Conservation (phyloP, 306 rosid genomes). For the Hippophae rhamnoides region DNA sequence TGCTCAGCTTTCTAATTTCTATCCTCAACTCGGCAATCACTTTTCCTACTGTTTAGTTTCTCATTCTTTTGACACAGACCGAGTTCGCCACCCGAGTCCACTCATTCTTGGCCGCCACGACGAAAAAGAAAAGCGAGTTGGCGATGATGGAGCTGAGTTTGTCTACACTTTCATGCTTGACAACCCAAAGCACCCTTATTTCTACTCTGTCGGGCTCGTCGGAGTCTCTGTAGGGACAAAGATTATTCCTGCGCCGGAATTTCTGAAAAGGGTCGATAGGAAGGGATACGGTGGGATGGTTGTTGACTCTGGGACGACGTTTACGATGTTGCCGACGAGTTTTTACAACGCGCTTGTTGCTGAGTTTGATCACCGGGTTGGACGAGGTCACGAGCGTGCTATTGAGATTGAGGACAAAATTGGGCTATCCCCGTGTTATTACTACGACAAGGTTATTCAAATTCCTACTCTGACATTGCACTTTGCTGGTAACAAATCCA, state of each 20-base stretch:
- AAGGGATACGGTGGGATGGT: constrained; percentile 70
- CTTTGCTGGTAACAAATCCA: constrained; percentile 54
- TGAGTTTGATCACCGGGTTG: constrained; percentile 59
- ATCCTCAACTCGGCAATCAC: constrained; percentile 65
- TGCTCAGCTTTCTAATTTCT: constrained; percentile 49
- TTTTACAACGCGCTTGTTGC: constrained; percentile 53
- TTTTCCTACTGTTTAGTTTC: constrained; percentile 85
- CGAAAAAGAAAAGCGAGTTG: constrained; percentile 17
- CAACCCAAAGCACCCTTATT: constrained; percentile 79
- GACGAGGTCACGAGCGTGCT: constrained; percentile 52
- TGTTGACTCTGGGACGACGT: constrained; percentile 90
- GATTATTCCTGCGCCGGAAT: constrained; percentile 49
- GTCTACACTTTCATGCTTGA: constrained; percentile 66
- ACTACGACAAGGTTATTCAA: constrained; percentile 20
- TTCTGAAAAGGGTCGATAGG: constrained; percentile 37
- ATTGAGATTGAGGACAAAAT: constrained; percentile 48
- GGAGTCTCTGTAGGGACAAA: constrained; percentile 58
- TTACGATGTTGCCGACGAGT: constrained; percentile 70
- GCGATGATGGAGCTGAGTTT: constrained; percentile 18
- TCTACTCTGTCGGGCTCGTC: constrained; percentile 59
- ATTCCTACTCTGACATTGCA: constrained; percentile 59
- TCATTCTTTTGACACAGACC: constrained; percentile 61
- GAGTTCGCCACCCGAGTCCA: constrained; percentile 67
- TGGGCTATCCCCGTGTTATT: constrained; percentile 75
- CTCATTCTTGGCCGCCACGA: constrained; percentile 60